These are phyloP conservation scores for Colletotrichum musicola DNA, from an alignment of 2,329 filamentous ascomycete genomes.

Conservation along the genomic window DNA sequence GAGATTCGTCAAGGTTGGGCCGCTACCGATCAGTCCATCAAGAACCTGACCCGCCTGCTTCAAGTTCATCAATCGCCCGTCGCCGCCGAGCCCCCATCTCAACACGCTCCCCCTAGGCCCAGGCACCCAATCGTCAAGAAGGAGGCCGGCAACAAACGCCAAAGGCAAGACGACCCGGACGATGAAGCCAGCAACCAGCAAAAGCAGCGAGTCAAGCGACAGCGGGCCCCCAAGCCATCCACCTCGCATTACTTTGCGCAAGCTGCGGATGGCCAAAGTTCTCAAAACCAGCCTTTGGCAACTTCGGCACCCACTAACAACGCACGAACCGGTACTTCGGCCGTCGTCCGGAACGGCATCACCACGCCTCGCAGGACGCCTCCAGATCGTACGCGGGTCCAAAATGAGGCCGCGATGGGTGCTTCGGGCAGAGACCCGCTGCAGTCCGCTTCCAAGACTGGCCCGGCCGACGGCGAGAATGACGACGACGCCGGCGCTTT, in stretches of 20 bases:
- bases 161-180: conserved; percentile 20
- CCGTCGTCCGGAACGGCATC: conserved; percentile 23
- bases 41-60: conserved; percentile 25
- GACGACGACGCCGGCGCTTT: conserved; percentile 21
- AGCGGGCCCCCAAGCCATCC: conserved; percentile 24
- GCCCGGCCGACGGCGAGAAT: neutral
- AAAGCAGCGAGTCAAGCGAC: conserved; percentile 31
- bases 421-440: neutral
- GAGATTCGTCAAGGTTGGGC: conserved; percentile 45
- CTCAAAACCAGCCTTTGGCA: conserved; percentile 11
- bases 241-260: conserved; percentile 35
- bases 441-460: neutral
- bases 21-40: conserved; percentile 49
- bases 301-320: neutral
- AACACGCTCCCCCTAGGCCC: conserved; percentile 3
- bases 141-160: conserved; percentile 15
- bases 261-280: neutral
- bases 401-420: conserved; percentile 6
- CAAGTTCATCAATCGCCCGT: conserved; percentile 26
- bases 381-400: conserved; percentile 7
- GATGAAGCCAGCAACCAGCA: conserved; percentile 11
- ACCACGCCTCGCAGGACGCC: conserved; percentile 30
- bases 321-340: neutral
- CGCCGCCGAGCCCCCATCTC: neutral
- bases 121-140: conserved; percentile 17